Evolutionary conservation across 2,329 filamentous ascomycete genomes (phyloP).

Genomic region (Colletotrichum sp.): DNA sequence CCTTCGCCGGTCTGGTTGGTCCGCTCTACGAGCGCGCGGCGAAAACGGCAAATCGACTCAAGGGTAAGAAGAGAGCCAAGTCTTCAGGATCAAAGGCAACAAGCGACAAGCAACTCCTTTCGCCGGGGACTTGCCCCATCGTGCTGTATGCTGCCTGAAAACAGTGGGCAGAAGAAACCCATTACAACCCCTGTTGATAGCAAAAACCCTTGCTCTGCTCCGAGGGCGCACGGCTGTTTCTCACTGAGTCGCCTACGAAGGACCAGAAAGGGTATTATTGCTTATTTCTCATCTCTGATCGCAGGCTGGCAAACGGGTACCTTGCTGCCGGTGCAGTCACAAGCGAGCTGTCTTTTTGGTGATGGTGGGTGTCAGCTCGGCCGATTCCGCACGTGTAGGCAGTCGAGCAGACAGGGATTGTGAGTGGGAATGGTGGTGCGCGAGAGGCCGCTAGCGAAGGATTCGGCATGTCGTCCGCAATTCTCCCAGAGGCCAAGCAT

Average conservation of each 20-base stretch:
- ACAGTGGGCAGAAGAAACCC: not conserved
- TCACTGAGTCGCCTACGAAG: not conserved
- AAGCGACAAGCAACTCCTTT: not conserved
- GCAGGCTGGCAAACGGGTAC: not conserved
- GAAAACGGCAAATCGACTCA: not conserved
- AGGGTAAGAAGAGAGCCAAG: not conserved
- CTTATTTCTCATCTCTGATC: not conserved
- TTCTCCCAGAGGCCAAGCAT: not conserved
- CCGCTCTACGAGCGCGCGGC: not conserved
- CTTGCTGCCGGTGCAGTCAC: not conserved
- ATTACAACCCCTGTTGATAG: not conserved
- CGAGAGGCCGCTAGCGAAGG: not conserved
- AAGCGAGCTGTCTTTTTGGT: not conserved
- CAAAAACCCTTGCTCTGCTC: not conserved
- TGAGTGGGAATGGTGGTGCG: not conserved
- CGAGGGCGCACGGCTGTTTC: not conserved
- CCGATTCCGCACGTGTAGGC: constrained; percentile 15
- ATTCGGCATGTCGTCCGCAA: not conserved
- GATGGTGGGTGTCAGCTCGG: not conserved
- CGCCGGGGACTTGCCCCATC: not conserved
- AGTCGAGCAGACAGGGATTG: not conserved
- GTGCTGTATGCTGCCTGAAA: constrained; percentile 3
- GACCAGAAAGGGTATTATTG: not conserved
- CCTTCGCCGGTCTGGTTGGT: not conserved
- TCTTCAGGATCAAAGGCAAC: not conserved